Evolutionary conservation across 768 basidiomycete species (phyloP).

Genomic region (Sarcomyxa edulis): DNA sequence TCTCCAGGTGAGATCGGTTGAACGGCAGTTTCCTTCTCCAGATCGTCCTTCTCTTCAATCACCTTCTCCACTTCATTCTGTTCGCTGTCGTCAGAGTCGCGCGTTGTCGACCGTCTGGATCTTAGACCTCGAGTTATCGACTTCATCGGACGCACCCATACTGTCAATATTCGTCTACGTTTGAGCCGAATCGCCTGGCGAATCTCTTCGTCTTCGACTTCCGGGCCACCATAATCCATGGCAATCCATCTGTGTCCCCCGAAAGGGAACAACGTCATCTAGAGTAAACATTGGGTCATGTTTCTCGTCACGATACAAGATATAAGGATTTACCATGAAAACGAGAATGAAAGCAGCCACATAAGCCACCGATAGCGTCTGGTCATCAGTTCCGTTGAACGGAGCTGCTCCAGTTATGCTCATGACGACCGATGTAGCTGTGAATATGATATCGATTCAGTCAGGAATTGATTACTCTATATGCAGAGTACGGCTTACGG

Average conservation of each 20-base stretch:
- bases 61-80: not conserved
- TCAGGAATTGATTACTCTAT: not conserved
- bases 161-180: slow-evolving; percentile 21
- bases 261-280: slow-evolving; percentile 63
- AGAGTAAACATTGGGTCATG: not conserved
- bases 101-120: not conserved
- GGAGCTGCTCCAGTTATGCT: slow-evolving; percentile 57
- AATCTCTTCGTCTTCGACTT: slow-evolving; percentile 53
- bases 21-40: slow-evolving; percentile 5
- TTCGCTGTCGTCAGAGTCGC: too few relatives aligned
- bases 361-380: slow-evolving; percentile 62
- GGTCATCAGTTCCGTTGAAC: slow-evolving; percentile 53
- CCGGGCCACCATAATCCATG: slow-evolving; percentile 63
- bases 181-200: slow-evolving; percentile 35
- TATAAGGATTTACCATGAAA: slow-evolving; percentile 39
- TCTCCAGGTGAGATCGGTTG: too few relatives aligned
- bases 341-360: slow-evolving; percentile 57
- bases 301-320: not conserved
- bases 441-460: too few relatives aligned
- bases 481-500: slow-evolving; percentile 34
- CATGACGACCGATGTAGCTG: slow-evolving; percentile 63
- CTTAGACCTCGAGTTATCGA: slow-evolving; percentile 1
- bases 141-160: slow-evolving; percentile 11
- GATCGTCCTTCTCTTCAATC: not conserved
- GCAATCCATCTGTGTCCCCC: slow-evolving; percentile 51